Base-by-base conservation (phyloP, 805 yeast species). In the Sugiyamaella smithiae region DNA sequence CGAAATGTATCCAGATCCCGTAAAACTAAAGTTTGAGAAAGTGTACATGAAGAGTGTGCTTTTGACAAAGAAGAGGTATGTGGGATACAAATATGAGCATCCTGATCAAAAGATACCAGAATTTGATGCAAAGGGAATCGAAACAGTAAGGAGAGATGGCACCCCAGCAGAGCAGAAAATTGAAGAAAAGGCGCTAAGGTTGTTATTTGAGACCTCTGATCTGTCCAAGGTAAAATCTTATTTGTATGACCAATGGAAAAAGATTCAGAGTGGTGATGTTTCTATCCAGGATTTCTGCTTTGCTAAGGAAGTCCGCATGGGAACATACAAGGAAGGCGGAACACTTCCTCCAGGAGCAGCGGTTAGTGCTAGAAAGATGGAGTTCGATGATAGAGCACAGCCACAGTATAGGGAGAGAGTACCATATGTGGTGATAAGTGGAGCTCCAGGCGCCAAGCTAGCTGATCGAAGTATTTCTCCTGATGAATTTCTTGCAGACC, bases 111-210 rank as follows among this genome's bases (percentile, higher is more conserved):
- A 46, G 2, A 67, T 52, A 5, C 88, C 97, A 0, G 74, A 67
- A 28, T 89, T 93, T 64, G 98, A 93, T 69, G 97, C 99, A 0
- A 93, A 93, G 57, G 99, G 99, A 1, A 89, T 88, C 9, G 99
- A 93, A 62, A 93, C 98, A 0, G 87, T 93, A 0, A 68, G 99
- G 54, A 70, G 99, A 54, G 99, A 93, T 66, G 98, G 98, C 0
- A 85, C 90, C 22, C 95, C 95, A 0, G 96, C 96, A 0, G 95
- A 87, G 55, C 95, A 82, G 66, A 82, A 83, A 56, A 81, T 93
- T 16, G 82, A 87, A 25, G 95, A 88, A 53, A 78, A 80, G 50
- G 67, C 85, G 0, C 66, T 93, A 3, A 69, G 85, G 29, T 71
- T 80, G 0, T 65, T 93, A 2, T 93, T 93, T 63, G 85, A 83